Conservation (phyloP, 768 basidiomycete species). For the Ephemerocybe angulata region DNA sequence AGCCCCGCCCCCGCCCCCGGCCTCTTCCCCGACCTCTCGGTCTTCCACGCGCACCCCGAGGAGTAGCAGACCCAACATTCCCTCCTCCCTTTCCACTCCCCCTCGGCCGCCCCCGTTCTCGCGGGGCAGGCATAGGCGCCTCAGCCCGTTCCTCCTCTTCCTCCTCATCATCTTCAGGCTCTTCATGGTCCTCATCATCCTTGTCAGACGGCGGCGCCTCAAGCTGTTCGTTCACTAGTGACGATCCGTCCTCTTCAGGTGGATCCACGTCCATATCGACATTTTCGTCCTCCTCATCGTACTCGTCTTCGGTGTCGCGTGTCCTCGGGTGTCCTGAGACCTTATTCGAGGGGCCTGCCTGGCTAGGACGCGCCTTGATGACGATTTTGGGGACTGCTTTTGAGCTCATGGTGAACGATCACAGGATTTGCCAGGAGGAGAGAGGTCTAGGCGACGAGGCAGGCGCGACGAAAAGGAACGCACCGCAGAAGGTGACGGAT, state of each 20-base stretch:
- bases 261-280: too few relatives aligned
- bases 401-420: background rate
- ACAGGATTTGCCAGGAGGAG: too few relatives aligned
- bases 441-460: too few relatives aligned
- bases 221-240: slow-evolving; percentile 24
- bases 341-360: slow-evolving; percentile 17
- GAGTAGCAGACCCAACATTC: slow-evolving; percentile 15
- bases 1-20: slow-evolving; percentile 27
- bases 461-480: too few relatives aligned
- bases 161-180: slow-evolving; percentile 30
- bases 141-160: slow-evolving; percentile 29
- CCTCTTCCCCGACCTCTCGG: slow-evolving; percentile 33
- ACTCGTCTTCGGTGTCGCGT: slow-evolving; percentile 18
- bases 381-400: slow-evolving; percentile 43
- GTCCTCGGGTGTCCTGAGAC: slow-evolving; percentile 23
- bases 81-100: slow-evolving; percentile 29
- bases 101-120: slow-evolving; percentile 25
- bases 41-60: slow-evolving; percentile 26
- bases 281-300: slow-evolving; percentile 32
- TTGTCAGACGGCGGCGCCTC: too few relatives aligned
- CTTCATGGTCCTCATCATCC: slow-evolving; percentile 9
- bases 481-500: too few relatives aligned
- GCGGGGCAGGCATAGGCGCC: slow-evolving; percentile 6
- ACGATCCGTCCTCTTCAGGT: slow-evolving; percentile 38
- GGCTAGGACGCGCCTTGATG: slow-evolving; percentile 39